Evolutionary conservation across 495 filamentous ascomycete species (phyloP), one percentile per base, ranked within the genome.

Genomic region (Oidiodendron maius): DNA sequence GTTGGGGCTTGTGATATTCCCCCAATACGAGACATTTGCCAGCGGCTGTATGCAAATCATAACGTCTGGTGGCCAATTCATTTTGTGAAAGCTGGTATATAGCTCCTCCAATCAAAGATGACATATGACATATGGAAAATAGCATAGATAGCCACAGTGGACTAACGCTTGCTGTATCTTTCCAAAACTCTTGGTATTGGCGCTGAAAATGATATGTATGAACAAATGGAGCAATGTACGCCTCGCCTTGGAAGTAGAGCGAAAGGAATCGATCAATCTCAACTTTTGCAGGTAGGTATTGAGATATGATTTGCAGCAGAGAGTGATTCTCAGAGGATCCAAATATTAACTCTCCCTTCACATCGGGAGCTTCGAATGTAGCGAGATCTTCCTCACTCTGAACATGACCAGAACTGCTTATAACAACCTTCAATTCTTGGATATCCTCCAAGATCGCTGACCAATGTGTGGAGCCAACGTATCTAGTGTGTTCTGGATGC

Each of bases 151-250:
- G 54, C 74, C 71, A 80, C 11, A 71, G 60, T 15, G 71, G 42
- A 15, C 65, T 55, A 9, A 63, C 57, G 9, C 25, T 51, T 4
- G 53, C 12, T 16, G 68, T 65, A 30, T 71, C 52, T 34, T 63
- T 53, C 59, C 69, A 72, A 53, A 77, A 79, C n/a, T 64, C 56
- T 49, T 61, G 62, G 40, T 76, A 78, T 62, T 76, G 58, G 23
- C 59, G 58, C 15, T 59, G 51, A 16, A 74, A 74, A 2, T 67
- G 68, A 22, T 68, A 68, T 15, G 59, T 51, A 46, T 74, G 65
- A 40, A 72, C 59, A 18, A 68, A 64, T 9, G 64, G 66, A 55
- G 65, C 67, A 28, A 64, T 64, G 40, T n/a, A n/a, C n/a, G 66
- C 68, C 39, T 64, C 64, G 15, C 69, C 68, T 47, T 61, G 63